Base-by-base conservation (phyloP, 164 flowering plant species). In the Vitis amurensis region DNA sequence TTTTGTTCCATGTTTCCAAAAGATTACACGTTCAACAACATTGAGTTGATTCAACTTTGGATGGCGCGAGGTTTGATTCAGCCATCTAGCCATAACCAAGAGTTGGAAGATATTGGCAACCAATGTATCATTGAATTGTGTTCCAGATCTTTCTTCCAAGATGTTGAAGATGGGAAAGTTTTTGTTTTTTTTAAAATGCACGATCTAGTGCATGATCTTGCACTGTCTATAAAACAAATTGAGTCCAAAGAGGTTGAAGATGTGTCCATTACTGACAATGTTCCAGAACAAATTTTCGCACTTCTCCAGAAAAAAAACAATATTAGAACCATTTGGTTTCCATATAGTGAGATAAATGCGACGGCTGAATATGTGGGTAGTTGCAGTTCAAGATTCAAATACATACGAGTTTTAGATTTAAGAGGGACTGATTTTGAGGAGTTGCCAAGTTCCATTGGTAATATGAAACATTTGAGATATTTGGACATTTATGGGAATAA, bases 201-300 rank as follows among this genome's bases (percentile, higher is more conserved):
- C 59, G 77, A 73, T 30, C 59, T 68, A 0, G 44, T 73, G 48
- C 75, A 68, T 63, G 72, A 77, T 61, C 71, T 80, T 11, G 76
- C 76, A 0, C 23, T 4, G 3, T 62, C 44, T 51, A 31, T 64
- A 9, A 14, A 14, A 2, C 15, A 31, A 31, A 3, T 31, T 6
- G 5, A 31, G 5, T 31, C 44, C 44, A 31, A 6, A 3, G 44
- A 31, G 44, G 44, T 31, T 31, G 5, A 31, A 3, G 5, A 31
- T 31, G 44, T 0, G 4, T 31, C 44, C 44, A 3, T 3, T 31
- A 3, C 23, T 19, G 23, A 19, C 23, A 19, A 31, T 2, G 44
- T 3, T 31, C 44, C 44, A 31, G 44, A 31, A 31, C 5, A 31
- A 31, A 6, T 31, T 31, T 6, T 31, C 3, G 6, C 44, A 31